A percentile compares a stretch with the other conserved stretches of the same genome.
Conservation (phyloP, 495 filamentous ascomycete species). For the Delitschia confertaspora region DNA sequence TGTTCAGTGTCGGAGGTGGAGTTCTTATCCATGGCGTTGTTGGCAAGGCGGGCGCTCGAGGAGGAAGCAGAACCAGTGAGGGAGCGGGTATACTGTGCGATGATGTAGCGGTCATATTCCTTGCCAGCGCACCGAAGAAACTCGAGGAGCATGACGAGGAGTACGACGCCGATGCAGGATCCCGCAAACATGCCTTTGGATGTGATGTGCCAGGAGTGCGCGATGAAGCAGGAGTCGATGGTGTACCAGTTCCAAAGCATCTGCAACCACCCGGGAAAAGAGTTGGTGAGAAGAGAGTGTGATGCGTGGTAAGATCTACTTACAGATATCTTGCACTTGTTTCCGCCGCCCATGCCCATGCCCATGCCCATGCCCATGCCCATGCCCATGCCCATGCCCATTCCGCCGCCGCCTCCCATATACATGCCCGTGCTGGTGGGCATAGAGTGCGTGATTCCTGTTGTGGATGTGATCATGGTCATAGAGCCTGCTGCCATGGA, state of each 20-base stretch:
- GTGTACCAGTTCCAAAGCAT: slow-evolving; percentile 56
- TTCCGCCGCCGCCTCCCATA: neutral
- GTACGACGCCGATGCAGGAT: slow-evolving; percentile 49
- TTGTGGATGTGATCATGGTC: slow-evolving; percentile 17
- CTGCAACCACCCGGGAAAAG: slow-evolving; percentile 30
- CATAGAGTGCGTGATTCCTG: slow-evolving; percentile 8
- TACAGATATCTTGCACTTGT: slow-evolving; percentile 31
- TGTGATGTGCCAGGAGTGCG: slow-evolving; percentile 40
- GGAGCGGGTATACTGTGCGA: slow-evolving; percentile 35
- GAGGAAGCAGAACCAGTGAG: slow-evolving; percentile 26
- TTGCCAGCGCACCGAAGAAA: slow-evolving; percentile 43
- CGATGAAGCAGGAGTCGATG: slow-evolving; percentile 41
- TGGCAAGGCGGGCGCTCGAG: slow-evolving; percentile 8
- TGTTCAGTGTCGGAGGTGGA: neutral
- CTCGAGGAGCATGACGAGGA: slow-evolving; percentile 47
- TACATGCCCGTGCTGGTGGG: slow-evolving; percentile 8
- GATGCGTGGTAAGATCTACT: neutral
- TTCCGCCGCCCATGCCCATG: slow-evolving; percentile 17
- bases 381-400: slow-evolving; percentile 14
- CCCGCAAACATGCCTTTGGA: slow-evolving; percentile 44
- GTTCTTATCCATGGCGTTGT: slow-evolving; percentile 2
- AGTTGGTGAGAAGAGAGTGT: slow-evolving; percentile 2
- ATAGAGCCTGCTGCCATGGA: no score
- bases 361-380: slow-evolving; percentile 4
- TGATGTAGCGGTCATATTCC: slow-evolving; percentile 45